These are phyloP conservation scores for Vanderwaltozyma yarrowii DNA, from an alignment of 805 yeast genomes.

Conservation along the genomic window DNA sequence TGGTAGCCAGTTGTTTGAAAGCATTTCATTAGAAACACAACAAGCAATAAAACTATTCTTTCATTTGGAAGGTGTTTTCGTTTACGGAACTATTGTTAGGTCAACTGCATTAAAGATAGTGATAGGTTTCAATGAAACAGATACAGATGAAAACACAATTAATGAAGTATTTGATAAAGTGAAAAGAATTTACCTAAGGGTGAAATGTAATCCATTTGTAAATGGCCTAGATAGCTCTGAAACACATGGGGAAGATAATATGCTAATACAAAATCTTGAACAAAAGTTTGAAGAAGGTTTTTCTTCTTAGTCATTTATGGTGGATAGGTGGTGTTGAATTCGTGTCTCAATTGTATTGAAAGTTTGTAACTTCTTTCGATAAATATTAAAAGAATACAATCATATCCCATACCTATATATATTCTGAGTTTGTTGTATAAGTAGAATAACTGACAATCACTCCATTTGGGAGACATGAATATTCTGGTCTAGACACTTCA, in stretches of 20 bases:
- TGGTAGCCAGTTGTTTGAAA: slow-evolving; percentile 16
- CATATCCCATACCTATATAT: too few species aligned
- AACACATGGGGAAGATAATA: slow-evolving; percentile 4
- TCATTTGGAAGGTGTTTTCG: slow-evolving; percentile 22
- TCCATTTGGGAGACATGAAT: too few species aligned
- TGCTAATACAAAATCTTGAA: slow-evolving; percentile 9
- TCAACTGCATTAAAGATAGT: slow-evolving; percentile 25
- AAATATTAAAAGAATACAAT: too few species aligned
- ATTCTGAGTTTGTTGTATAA: too few species aligned
- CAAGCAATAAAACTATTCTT: slow-evolving; percentile 16
- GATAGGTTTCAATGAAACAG: slow-evolving; percentile 15
- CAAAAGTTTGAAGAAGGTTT: slow-evolving; percentile 10
- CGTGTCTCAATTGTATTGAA: too few species aligned
- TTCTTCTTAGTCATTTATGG: background rate
- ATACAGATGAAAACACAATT: slow-evolving; percentile 8
- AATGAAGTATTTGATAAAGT: slow-evolving; percentile 15
- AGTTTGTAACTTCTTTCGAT: too few species aligned
- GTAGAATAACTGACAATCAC: too few species aligned
- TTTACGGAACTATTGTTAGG: slow-evolving; percentile 22
- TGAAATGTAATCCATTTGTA: slow-evolving; percentile 22
- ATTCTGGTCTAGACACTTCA: too few species aligned
- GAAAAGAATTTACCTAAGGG: slow-evolving; percentile 16
- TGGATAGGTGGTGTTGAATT: too few species aligned
- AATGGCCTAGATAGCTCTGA: slow-evolving; percentile 1
- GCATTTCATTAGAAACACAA: slow-evolving; percentile 7